Percentiles rank a stretch among this genome's conserved stretches.
Evolutionary conservation across 2,329 filamentous ascomycete genomes (phyloP).

Genomic region (Ophidiomyces ophidiicola): DNA sequence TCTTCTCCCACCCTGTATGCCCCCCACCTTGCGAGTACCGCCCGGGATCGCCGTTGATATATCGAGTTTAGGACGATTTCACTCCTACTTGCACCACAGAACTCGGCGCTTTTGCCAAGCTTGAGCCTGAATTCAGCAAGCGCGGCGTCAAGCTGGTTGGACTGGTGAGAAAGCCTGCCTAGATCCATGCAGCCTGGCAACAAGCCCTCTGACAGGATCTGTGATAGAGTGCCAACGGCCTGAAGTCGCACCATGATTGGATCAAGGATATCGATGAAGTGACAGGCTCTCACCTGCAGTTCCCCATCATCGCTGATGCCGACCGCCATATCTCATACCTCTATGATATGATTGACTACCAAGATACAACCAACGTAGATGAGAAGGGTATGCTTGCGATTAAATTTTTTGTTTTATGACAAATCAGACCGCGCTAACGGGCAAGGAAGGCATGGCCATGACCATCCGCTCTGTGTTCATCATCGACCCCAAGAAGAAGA

Average conservation of each 20-base stretch:
- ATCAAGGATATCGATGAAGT: slow-evolving; percentile 81
- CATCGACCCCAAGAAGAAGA: slow-evolving; percentile 88
- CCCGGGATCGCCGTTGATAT: slow-evolving; percentile 2
- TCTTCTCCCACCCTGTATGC: slow-evolving; percentile 56
- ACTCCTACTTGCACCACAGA: slow-evolving; percentile 94
- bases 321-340: slow-evolving; percentile 61
- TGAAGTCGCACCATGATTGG: slow-evolving; percentile 75
- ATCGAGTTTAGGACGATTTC: slow-evolving; percentile 50
- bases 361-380: slow-evolving; percentile 71
- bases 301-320: slow-evolving; percentile 75
- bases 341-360: slow-evolving; percentile 76
- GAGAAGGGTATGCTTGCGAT: slow-evolving; percentile 45
- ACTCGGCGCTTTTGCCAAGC: slow-evolving; percentile 81
- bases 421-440: not conserved
- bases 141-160: slow-evolving; percentile 85
- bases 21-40: slow-evolving; percentile 9
- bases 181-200: not conserved
- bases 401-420: not conserved
- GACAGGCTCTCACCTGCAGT: slow-evolving; percentile 54
- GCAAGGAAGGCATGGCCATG: slow-evolving; percentile 52
- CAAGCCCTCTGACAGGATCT: slow-evolving; percentile 3
- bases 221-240: slow-evolving; percentile 61
- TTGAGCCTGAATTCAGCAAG: slow-evolving; percentile 77
- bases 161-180: slow-evolving; percentile 37
- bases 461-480: slow-evolving; percentile 92